These are phyloP conservation scores for Colletotrichum sp. DNA, from an alignment of 2,329 filamentous ascomycete species.

Conservation along the genomic window DNA sequence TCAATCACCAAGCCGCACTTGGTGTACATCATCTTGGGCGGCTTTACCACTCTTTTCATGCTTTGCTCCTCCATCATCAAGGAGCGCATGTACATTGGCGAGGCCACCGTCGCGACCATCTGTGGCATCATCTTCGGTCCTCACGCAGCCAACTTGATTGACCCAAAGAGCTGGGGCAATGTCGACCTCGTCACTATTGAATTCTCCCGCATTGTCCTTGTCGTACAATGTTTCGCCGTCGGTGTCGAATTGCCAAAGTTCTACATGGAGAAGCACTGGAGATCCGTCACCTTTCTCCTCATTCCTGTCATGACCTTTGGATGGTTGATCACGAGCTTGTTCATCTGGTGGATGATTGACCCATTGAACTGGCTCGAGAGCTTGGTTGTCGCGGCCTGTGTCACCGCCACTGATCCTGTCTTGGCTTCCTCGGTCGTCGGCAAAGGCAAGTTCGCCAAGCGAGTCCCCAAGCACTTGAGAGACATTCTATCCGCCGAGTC, in stretches of 20 bases:
- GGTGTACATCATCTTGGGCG: conserved; percentile 98
- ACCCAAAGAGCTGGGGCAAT: conserved; percentile 79
- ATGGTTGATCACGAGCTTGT: conserved; percentile 90
- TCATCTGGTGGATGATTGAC: conserved; percentile 90
- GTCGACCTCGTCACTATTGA: conserved; percentile 87
- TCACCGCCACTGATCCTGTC: conserved; percentile 96
- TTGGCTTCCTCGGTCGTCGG: conserved; percentile 96
- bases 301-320: conserved; percentile 97
- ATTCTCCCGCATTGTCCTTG: conserved; percentile 86
- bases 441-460: conserved; percentile 98
- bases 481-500: conserved; percentile 96
- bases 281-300: conserved; percentile 84
- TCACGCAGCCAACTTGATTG: conserved; percentile 80
- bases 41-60: conserved; percentile 98
- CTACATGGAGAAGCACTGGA: conserved; percentile 99
- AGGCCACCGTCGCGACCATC: conserved; percentile 91
- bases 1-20: conserved; percentile 92
- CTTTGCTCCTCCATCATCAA: conserved; percentile 97
- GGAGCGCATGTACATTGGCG: conserved; percentile 97
- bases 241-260: conserved; percentile 89
- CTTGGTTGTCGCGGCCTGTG: conserved; percentile 86
- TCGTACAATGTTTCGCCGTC: conserved; percentile 91
- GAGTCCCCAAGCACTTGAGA: conserved; percentile 95
- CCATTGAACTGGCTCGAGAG: conserved; percentile 88
- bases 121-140: conserved; percentile 91